Base-by-base conservation (phyloP, 352 stramenopile species). In the Phytopythium oedochilum region DNA sequence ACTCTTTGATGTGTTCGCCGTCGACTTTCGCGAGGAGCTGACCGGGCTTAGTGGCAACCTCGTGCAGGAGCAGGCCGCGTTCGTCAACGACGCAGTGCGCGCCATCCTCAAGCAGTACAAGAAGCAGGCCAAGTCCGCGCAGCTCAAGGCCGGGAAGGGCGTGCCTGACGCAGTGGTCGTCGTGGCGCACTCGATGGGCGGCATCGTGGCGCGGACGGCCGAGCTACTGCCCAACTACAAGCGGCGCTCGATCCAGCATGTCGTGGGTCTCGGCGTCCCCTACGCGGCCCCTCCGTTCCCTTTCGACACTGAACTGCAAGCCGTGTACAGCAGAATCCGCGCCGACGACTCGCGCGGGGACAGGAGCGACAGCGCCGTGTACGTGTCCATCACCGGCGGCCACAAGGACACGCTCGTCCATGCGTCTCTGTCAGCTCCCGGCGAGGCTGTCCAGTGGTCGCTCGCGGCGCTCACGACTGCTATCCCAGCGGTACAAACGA, bases 181-280 rank as follows among this genome's bases (percentile, higher is more conserved):
- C 53, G 71, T 94, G 9, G 86, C 80, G 0, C 85, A 96, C 46
- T 94, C 84, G 11, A 96, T 94, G 86, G 86, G 86, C 23, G 86
- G 80, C 47, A 66, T 94, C 15, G 85, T 91, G 35, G 73, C 71
- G 28, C 78, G 79, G 0, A 66, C 74, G 11, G 86, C 86, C 0
- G 63, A 88, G 44, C 61, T 73, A 40, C 60, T 96, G 53, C 77
- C 77, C 28, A 93, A 88, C 70, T 82, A 92, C 68, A 80, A 83
- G 62, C 70, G 70, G 43, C 59, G 58, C 42, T 93, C 82, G 6
- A 93, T 94, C 48, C 72, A 80, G 51, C 83, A 91, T 40, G 80
- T 96, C 4, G 54, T 96, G 7, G 75, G 75, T 20, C 57, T 96
- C 23, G 83, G 82, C 4, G 70, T 83, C 9, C 85, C 86, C 5